A percentile compares a stretch with the other conserved stretches of the same genome.
These are phyloP conservation scores for Ophiostoma fasciatum DNA, from an alignment of 2,329 filamentous ascomycete species.

Conservation along the genomic window DNA sequence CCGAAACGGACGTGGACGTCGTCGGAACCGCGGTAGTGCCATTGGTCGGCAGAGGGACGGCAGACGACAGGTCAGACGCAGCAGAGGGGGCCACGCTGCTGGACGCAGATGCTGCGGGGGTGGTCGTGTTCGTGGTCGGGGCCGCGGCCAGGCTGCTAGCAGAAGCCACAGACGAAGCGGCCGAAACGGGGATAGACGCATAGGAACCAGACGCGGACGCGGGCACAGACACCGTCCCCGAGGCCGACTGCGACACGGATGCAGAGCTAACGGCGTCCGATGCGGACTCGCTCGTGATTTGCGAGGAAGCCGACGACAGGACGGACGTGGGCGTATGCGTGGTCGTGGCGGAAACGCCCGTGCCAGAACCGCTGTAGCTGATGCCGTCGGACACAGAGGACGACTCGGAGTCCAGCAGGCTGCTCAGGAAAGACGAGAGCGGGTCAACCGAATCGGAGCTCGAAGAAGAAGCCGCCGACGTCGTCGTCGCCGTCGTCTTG, in stretches of 20 bases:
- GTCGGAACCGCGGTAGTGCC: slow-evolving; percentile 2
- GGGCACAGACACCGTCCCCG: too few species aligned
- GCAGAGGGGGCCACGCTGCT: too few species aligned
- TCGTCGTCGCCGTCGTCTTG: neutral
- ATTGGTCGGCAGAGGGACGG: too few species aligned
- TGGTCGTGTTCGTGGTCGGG: slow-evolving; percentile 1
- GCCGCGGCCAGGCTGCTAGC: neutral
- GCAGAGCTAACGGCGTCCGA: too few species aligned
- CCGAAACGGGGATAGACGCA: too few species aligned
- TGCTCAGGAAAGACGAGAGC: slow-evolving; percentile 1
- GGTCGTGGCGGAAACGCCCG: neutral
- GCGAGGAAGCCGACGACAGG: too few species aligned
- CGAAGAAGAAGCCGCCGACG: neutral
- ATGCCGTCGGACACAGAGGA: slow-evolving; percentile 6
- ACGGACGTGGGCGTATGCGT: neutral
- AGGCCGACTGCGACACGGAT: too few species aligned
- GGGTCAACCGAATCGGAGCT: neutral
- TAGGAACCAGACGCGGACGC: too few species aligned
- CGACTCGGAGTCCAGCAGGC: neutral
- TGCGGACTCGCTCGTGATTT: too few species aligned
- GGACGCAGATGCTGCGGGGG: too few species aligned
- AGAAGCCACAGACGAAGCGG: slow-evolving; percentile 1
- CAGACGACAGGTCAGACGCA: too few species aligned
- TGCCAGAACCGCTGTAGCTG: slow-evolving; percentile 5
- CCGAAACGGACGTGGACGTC: neutral